Evolutionary conservation across 768 basidiomycete species (phyloP), one percentile per base, ranked within the genome.

Genomic region (Hygrophorus pudorinus): DNA sequence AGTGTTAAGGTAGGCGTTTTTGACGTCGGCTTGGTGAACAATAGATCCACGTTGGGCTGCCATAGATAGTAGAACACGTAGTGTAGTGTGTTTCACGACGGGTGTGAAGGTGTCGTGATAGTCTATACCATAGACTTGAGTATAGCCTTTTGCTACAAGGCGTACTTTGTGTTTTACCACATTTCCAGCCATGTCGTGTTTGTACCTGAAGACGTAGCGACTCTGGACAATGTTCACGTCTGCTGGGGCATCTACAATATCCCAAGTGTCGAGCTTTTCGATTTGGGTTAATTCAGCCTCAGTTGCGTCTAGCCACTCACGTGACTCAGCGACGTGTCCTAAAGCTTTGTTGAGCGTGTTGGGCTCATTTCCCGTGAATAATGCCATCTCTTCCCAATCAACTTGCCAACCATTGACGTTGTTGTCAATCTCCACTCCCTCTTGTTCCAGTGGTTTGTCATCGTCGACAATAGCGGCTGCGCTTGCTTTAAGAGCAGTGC

Each of bases 141-240:
- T 55, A 53, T 58, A 69, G 0, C 72, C 68, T 8, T 33, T 29
- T 18, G 46, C 46, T 3, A 43, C 46, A n/a, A 47, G 41, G 17
- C 46, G 28, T 6, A 34, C 46, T 20, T 47, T 47, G 16, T 14
- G 40, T 30, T 36, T 48, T 27, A 27, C 46, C 33, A 11, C 33
- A 27, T 10, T 42, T n/a, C n/a, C n/a, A n/a, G n/a, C n/a, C n/a
- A n/a, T n/a, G n/a, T n/a, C n/a, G n/a, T n/a, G n/a, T n/a, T 48
- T 48, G 36, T 34, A 18, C 13, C 33, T 30, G n/a, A 48, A 43
- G 18, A 43, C 42, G 30, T 42, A 42, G 8, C 42, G 32, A 13
- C 42, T 29, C 20, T 38, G 16, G 2, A 43, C 35, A 8, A 48
- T 38, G 35, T 38, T 38, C 4, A 16, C 16, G 31, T 42, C 21